Evolutionary conservation across 805 yeast genomes (phyloP), one percentile per base, ranked within the genome.

Genomic region (Barnettozyma pratensis): DNA sequence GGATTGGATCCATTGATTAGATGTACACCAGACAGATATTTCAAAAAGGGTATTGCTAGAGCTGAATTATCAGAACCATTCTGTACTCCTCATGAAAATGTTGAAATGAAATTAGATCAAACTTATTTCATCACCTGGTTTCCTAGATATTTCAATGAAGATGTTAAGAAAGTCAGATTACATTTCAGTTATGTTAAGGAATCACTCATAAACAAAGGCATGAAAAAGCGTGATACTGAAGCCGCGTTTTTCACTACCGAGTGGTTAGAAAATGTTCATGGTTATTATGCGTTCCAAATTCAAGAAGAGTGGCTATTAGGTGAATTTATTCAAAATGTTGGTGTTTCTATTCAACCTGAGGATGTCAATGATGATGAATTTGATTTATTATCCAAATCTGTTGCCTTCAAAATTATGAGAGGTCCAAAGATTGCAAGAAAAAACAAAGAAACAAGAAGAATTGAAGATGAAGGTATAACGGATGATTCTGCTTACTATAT

Each of bases 71-170:
- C 89, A 37, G 94, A 73, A 45, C 97, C 97, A n/a, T 87, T 88
- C 65, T 89, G 97, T 65, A 77, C 87, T 25, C 97, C 96, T 10
- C 72, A 70, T 34, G 91, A 85, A 57, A 75, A 80, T 50, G 58
- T 73, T 10, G 73, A 69, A 37, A 71, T 86, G 67, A 75, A 76
- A 54, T 64, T 77, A 50, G 96, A 76, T 32, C 67, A 74, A 47
- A 78, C 87, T 0, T 85, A 87, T 58, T 89, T 90, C 59, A 66
- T 87, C 45, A 82, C 92, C 8, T 89, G 97, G 97, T 89, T 72
- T 66, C 75, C 92, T 3, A 73, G 76, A 43, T 83, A 70, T 62
- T 89, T 87, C 58, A 60, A 60, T 30, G 72, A 76, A 42, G 76
- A 70, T 3, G 85, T 79, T 27, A 70, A 77, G 42, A 76, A 79